A percentile compares a stretch with the other conserved stretches of the same genome.
Evolutionary conservation across 2,329 filamentous ascomycete genomes (phyloP).

Genomic region (Ampelomyces quisqualis): DNA sequence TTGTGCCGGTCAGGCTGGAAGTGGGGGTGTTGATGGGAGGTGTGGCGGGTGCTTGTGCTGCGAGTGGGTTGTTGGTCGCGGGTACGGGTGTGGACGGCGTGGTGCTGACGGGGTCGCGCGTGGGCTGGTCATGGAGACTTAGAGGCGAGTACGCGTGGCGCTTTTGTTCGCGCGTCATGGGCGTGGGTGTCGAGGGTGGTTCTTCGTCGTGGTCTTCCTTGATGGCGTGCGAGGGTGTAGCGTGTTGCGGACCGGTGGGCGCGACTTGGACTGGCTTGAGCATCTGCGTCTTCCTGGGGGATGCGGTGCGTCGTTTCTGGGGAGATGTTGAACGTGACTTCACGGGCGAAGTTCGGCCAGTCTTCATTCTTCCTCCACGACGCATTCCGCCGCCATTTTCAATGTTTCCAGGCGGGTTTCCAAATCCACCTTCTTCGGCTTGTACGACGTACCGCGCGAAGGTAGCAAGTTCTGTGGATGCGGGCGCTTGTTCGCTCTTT

Average conservation of each 20-base stretch:
- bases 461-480: background rate
- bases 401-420: background rate
- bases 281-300: background rate
- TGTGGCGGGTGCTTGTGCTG: too few species aligned
- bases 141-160: constrained; percentile 15
- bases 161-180: constrained; percentile 20
- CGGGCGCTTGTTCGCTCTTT: constrained; percentile 1
- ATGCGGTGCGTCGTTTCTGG: too few species aligned
- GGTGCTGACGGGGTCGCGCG: background rate
- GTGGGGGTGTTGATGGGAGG: background rate
- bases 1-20: too few species aligned
- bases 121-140: background rate
- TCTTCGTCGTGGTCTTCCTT: background rate
- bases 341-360: constrained; percentile 6
- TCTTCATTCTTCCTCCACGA: constrained; percentile 1
- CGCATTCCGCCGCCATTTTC: constrained; percentile 2
- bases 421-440: background rate
- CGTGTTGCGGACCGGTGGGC: too few species aligned
- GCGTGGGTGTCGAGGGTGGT: constrained; percentile 23
- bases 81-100: background rate
- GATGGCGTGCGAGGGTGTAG: background rate
- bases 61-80: background rate
- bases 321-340: constrained; percentile 1
- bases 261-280: background rate
- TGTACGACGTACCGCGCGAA: background rate